Base-by-base conservation (phyloP, 2,329 filamentous ascomycete species). In the Lecanicillium sp. region DNA sequence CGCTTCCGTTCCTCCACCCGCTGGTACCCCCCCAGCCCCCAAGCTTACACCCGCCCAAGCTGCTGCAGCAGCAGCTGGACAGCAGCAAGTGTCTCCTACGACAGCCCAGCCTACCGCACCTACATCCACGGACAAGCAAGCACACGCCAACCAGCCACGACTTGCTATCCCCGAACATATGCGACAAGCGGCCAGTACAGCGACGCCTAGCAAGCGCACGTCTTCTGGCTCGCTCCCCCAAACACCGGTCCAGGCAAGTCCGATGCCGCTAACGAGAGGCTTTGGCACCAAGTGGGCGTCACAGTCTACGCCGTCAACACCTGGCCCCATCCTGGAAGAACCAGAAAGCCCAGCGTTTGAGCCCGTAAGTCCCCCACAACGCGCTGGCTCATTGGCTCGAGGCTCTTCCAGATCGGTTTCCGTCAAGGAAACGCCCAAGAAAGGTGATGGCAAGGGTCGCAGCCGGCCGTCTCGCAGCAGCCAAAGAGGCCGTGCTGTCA, bases 211-310 rank as follows among this genome's bases (percentile, higher is more conserved):
- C 9, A 62, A 56, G 34, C 54, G 54, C 19, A 41, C 48, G 19
- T 56, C 52, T 14, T 51, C 57, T 6, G 50, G 55, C 13, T 45
- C 55, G 9, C 43, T 45, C 22, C 60, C 63, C 13, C 57, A 57
- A 13, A 65, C 63, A 1, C 63, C 63, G 6, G 45, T 54, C 9
- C 50, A 54, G 27, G 49, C 48, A 11, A 53, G 49, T n/a, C 52
- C 53, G 4, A 37, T 43, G 11, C 48, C 56, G 12, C 41, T 62
- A 17, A 52, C 50, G 2, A 51, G 56, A 32, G 61, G 61, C 0
- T 60, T 64, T 42, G 75, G 73, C 32, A 82, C 78, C 0, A 73
- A 71, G 49, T 82, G 78, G 77, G 72, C 65, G 3, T 61, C 70
- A 13, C 66, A 63, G 5, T 68, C 73, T 6, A 77, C 74, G 1